Base-by-base conservation (phyloP, 2,329 filamentous ascomycete species). In the Drechslerella dactyloides region DNA sequence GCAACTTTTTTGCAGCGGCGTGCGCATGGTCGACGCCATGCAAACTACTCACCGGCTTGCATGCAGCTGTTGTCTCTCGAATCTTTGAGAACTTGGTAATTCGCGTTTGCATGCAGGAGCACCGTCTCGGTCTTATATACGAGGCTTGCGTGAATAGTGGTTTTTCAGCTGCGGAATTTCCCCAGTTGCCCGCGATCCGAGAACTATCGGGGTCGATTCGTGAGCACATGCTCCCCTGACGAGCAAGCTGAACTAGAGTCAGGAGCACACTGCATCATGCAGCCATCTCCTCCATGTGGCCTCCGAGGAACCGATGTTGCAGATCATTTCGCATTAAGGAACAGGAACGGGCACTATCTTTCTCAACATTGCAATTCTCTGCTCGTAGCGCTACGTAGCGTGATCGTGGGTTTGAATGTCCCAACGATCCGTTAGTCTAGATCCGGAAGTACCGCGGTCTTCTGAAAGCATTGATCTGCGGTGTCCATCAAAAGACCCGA, bases 221-320 rank as follows among this genome's bases (percentile, higher is more conserved):
- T 8, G 27, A 33, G 8, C 27, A 33, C 27, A 33, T 33, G 27
- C 27, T 33, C 27, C 27, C n/a, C n/a, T n/a, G n/a, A n/a, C n/a
- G n/a, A n/a, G n/a, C n/a, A n/a, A 33, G 30, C 13, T 15, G 37
- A 3, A 42, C 37, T n/a, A 42, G 37, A 42, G 37, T 42, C 5
- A 42, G 37, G 37, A 42, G 37, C 5, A 13, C 37, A 15, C 5
- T 51, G 27, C 48, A 21, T 42, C 54, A 48, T 59, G 65, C 64
- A 44, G 57, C 65, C 53, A 63, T n/a, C n/a, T n/a, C n/a, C n/a
- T n/a, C n/a, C 57, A 19, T 27, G 48, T 15, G 42, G 51, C n/a
- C 27, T 27, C 58, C 19, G 27, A 37, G 65, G 10, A 46, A 50
- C 35, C 24, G 33, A 46, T 40, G 40, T 33, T 56, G 58, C 53